Evolutionary conservation across 768 basidiomycete genomes (phyloP), one percentile per base, ranked within the genome.

Genomic region (Boletus tomentosulus): DNA sequence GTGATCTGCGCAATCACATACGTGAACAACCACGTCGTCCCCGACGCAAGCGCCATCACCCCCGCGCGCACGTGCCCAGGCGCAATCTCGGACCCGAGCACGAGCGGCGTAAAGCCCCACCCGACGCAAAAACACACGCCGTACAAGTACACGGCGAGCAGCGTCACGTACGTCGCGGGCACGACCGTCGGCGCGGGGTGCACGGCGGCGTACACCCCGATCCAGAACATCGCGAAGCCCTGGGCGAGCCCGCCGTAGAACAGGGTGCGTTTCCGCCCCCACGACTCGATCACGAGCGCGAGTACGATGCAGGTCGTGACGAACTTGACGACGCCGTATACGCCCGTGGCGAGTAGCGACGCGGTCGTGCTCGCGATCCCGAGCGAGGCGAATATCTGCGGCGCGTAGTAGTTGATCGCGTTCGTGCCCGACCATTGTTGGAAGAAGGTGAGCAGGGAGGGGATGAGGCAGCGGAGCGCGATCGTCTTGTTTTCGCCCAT

Each of bases 351-450:
- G 33, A 75, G 58, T 2, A 76, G 64, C n/a, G 71, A 58, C 0
- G 69, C 54, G 0, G 61, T 63, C 25, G 66, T 68, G 33, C 62
- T 57, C 1, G 66, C 64, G n/a, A 76, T 50, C 0, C 74, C 75
- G 15, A 76, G 66, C 3, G 59, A 50, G 3, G 65, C 59, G 39
- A 75, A 76, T 46, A 76, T 72, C 24, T 62, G 44, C 1, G 74
- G 75, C 16, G 69, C 54, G 45, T 73, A 76, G 50, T 75, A 76
- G 59, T 74, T 74, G 60, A 76, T 70, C 4, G 73, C 69, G 62
- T 74, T 75, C 44, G 73, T 71, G 27, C 75, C 75, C 0, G 75
- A 62, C 67, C 74, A 73, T 51, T 76, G 74, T 55, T 72, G 74
- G 53, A 70, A 56, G 58, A 72, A 67, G 50, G 71, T 68, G 46